These are phyloP conservation scores for Nitzschia sp. DNA, from an alignment of 108 stramenopile species.

Conservation along the genomic window DNA sequence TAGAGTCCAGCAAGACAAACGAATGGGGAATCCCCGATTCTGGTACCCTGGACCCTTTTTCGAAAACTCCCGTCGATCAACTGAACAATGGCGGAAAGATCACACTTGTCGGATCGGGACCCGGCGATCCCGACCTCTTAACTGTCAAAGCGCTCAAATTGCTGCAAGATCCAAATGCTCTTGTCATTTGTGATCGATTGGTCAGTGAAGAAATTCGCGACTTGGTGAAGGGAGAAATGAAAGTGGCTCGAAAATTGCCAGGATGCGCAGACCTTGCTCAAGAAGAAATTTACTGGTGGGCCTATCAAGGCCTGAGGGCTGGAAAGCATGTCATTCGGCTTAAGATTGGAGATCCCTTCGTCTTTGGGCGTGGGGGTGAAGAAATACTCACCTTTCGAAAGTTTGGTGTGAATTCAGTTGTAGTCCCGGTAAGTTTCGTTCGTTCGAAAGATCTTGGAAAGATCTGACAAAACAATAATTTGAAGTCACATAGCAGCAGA, in stretches of 20 bases:
- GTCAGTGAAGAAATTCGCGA: slow-evolving; percentile 87
- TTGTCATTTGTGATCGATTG: slow-evolving; percentile 94
- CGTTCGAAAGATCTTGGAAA: not conserved
- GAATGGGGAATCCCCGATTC: slow-evolving; percentile 52
- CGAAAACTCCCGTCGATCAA: slow-evolving; percentile 10
- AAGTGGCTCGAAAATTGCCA: slow-evolving; percentile 88
- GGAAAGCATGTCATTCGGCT: slow-evolving; percentile 93
- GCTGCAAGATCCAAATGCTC: slow-evolving; percentile 51
- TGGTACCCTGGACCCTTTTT: slow-evolving; percentile 31
- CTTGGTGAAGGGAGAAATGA: slow-evolving; percentile 74
- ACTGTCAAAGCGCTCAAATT: slow-evolving; percentile 84
- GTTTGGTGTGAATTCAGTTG: slow-evolving; percentile 76
- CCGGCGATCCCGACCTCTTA: slow-evolving; percentile 93
- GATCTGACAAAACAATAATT: not conserved
- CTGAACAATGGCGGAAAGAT: slow-evolving; percentile 64
- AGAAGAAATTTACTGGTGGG: slow-evolving; percentile 93
- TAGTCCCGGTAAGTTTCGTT: slow-evolving; percentile 70
- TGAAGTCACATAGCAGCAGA: too few relatives aligned
- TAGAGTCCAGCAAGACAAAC: slow-evolving; percentile 22
- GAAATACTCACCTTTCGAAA: slow-evolving; percentile 91
- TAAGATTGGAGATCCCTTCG: slow-evolving; percentile 99
- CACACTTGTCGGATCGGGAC: slow-evolving; percentile 90
- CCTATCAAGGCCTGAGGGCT: slow-evolving; percentile 66
- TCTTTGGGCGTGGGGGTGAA: slow-evolving; percentile 97
- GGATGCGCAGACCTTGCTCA: slow-evolving; percentile 96